phyloP scores from a whole-genome alignment of 1,139 yeast species.

The Blastobotrys proliferans region DNA sequence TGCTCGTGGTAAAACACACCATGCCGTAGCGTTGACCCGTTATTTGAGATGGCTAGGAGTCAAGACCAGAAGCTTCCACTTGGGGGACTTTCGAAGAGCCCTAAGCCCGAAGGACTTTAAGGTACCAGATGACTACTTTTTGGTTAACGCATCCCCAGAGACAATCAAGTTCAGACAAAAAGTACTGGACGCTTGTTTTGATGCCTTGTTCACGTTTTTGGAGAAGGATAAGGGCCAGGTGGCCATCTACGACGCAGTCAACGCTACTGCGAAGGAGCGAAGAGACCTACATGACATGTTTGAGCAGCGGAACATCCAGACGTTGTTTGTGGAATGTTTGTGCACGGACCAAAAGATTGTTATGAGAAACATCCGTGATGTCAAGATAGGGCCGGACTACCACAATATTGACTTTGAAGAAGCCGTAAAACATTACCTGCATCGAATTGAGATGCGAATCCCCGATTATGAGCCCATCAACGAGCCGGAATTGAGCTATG shows the following conservation, averaged over 20 bases:
- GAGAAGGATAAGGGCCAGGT: slow-evolving; percentile 79
- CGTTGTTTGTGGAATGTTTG: slow-evolving; percentile 81
- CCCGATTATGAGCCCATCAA: slow-evolving; percentile 47
- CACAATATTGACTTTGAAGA: slow-evolving; percentile 57
- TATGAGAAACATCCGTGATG: slow-evolving; percentile 76
- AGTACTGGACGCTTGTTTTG: slow-evolving; percentile 60
- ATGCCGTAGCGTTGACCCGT: slow-evolving; percentile 85
- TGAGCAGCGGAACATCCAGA: slow-evolving; percentile 58
- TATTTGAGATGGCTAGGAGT: slow-evolving; percentile 94
- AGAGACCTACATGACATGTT: slow-evolving; percentile 53
- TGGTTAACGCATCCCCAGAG: slow-evolving; percentile 55
- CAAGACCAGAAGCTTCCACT: slow-evolving; percentile 83
- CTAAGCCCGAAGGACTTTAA: slow-evolving; percentile 40
- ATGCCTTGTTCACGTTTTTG: slow-evolving; percentile 69
- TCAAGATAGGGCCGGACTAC: slow-evolving; percentile 78
- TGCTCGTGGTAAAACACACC: slow-evolving; percentile 92
- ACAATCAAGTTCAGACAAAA: slow-evolving; percentile 55
- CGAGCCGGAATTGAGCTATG: slow-evolving; percentile 57
- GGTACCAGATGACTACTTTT: slow-evolving; percentile 68
- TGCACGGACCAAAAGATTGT: slow-evolving; percentile 71
- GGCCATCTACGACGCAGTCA: slow-evolving; percentile 94
- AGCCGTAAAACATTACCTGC: slow-evolving; percentile 42
- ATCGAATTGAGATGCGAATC: slow-evolving; percentile 42
- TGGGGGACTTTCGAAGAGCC: slow-evolving; percentile 84
- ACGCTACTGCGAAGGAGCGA: slow-evolving; percentile 71